phyloP scores from a whole-genome alignment of 805 yeast genomes.

The Kodamaea kakaduensis region DNA sequence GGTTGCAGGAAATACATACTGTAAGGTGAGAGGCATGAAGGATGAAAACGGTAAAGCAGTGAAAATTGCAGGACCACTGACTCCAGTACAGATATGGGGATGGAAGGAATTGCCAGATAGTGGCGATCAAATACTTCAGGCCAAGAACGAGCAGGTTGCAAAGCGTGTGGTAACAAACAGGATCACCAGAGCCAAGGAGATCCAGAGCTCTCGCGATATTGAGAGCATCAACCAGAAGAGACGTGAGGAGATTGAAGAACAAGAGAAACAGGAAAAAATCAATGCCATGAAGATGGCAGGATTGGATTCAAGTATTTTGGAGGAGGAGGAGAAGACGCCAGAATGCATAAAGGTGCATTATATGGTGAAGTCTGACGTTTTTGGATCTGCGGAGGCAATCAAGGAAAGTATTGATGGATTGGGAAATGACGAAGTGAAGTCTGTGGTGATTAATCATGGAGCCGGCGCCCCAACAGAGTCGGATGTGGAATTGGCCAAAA shows the following conservation, averaged over 20 bases:
- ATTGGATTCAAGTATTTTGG: conserved; percentile 46
- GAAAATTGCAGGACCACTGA: conserved; percentile 73
- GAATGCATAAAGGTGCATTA: conserved; percentile 43
- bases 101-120: conserved; percentile 93
- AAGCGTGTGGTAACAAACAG: conserved; percentile 72
- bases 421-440: conserved; percentile 83
- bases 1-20: conserved; percentile 83
- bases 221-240: conserved; percentile 69
- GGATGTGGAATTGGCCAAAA: conserved; percentile 38
- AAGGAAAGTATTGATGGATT: conserved; percentile 71
- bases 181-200: conserved; percentile 45
- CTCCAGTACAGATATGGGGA: conserved; percentile 87
- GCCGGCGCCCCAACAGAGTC: conserved; percentile 70
- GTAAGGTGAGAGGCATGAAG: conserved; percentile 74
- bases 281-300: conserved; percentile 62
- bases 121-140: conserved; percentile 80
- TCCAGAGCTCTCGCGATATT: conserved; percentile 60
- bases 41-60: conserved; percentile 68
- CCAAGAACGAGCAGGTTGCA: conserved; percentile 68
- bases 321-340: conserved; percentile 22
- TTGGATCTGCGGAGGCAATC: conserved; percentile 93
- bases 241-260: conserved; percentile 48
- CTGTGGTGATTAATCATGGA: conserved; percentile 64
- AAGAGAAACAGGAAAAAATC: conserved; percentile 48
- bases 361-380: conserved; percentile 85